These are phyloP conservation scores for Pseudocercospora eumusae DNA, from an alignment of 2,329 filamentous ascomycete species.

Conservation along the genomic window DNA sequence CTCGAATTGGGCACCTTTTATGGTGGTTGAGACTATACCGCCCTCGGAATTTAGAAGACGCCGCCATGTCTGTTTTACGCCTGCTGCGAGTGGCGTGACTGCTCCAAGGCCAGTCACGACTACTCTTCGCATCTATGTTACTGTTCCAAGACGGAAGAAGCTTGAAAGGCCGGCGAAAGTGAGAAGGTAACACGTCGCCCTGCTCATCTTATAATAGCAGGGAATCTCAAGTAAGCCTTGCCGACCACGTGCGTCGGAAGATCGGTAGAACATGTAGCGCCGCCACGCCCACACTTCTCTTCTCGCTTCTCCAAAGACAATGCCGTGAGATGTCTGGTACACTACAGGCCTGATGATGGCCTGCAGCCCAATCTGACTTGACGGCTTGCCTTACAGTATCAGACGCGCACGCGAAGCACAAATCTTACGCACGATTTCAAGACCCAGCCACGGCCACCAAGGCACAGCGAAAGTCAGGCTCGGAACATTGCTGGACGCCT, in stretches of 20 bases:
- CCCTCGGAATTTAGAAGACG: slow-evolving; percentile 77
- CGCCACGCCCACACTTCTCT: not conserved
- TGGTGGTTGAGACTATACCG: slow-evolving; percentile 73
- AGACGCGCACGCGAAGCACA: not conserved
- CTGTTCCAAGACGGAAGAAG: not conserved
- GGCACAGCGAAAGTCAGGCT: not conserved
- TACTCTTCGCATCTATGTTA: slow-evolving; percentile 52
- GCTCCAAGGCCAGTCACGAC: slow-evolving; percentile 54
- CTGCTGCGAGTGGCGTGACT: slow-evolving; percentile 46
- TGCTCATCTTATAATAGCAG: not conserved
- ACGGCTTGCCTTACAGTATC: not conserved
- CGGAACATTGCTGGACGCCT: not conserved
- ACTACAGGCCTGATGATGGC: not conserved
- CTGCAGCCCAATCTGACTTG: not conserved
- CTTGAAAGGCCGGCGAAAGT: not conserved
- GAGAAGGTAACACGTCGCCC: no score
- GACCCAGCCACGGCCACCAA: not conserved
- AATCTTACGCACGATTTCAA: not conserved
- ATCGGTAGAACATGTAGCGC: not conserved
- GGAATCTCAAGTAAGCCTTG: not conserved
- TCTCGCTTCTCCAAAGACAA: not conserved
- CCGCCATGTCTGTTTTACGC: slow-evolving; percentile 71
- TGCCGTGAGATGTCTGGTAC: not conserved
- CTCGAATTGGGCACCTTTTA: slow-evolving; percentile 64
- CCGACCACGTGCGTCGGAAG: slow-evolving; percentile 2